Percentiles rank a stretch among this genome's conserved stretches.
Evolutionary conservation across 345 rosid species (phyloP).

Genomic region (Rhizophora apiculata): DNA sequence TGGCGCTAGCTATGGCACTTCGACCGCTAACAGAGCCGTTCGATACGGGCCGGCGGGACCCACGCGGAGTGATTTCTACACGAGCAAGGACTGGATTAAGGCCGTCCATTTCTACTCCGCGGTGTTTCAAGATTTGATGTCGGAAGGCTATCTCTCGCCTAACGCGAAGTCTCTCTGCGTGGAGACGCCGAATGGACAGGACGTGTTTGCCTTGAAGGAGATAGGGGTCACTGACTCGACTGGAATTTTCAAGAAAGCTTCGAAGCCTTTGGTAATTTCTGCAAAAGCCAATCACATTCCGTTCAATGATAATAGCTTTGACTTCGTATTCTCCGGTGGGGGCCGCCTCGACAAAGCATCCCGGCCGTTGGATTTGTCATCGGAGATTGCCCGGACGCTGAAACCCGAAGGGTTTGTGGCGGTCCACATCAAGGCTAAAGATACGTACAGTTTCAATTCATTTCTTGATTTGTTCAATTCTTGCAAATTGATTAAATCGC

Average conservation of each 20-base stretch:
- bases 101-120: slow-evolving; percentile 67
- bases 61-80: slow-evolving; percentile 39
- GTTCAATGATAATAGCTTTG: slow-evolving; percentile 53
- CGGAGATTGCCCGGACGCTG: slow-evolving; percentile 73
- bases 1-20: slow-evolving; percentile 33
- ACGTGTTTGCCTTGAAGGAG: slow-evolving; percentile 75
- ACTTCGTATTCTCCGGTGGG: slow-evolving; percentile 80
- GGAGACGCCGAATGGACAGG: slow-evolving; percentile 66
- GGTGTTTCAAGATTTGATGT: slow-evolving; percentile 67
- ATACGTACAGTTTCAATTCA: slow-evolving; percentile 93
- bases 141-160: slow-evolving; percentile 65
- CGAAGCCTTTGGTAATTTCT: slow-evolving; percentile 66
- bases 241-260: slow-evolving; percentile 74
- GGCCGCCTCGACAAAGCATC: slow-evolving; percentile 51
- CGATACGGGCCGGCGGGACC: slow-evolving; percentile 26
- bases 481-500: slow-evolving; percentile 60
- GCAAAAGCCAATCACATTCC: slow-evolving; percentile 57
- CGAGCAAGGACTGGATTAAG: slow-evolving; percentile 62
- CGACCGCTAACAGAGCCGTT: slow-evolving; percentile 40
- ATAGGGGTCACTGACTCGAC: slow-evolving; percentile 64
- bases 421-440: slow-evolving; percentile 77
- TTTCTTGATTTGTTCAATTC: slow-evolving; percentile 92
- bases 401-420: slow-evolving; percentile 83
- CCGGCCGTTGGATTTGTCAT: slow-evolving; percentile 63
- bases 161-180: slow-evolving; percentile 65